Base-by-base conservation (phyloP, 805 yeast species). In the Cyberlindnera sargentensis region DNA sequence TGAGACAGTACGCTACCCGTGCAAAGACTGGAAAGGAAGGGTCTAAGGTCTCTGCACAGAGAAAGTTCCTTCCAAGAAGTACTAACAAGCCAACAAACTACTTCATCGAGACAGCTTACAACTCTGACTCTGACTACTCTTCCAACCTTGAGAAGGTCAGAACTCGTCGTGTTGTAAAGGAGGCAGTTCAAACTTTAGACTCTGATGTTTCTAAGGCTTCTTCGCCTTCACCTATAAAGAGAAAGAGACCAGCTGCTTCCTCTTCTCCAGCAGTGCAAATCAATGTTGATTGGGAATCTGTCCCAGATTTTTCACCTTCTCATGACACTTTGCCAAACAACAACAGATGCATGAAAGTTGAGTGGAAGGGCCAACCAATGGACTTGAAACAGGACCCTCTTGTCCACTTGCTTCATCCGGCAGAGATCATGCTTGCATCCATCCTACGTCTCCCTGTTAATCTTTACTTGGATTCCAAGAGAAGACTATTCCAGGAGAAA, bases 351-450 rank as follows among this genome's bases (percentile, higher is more conserved):
- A 71, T 90, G 53, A 83, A 83, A 59, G 85, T 95, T 31, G 98
- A 91, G 63, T 91, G 99, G 99, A 91, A 90, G 67, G 99, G 98
- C 8, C 95, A 89, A 55, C 95, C 97, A 32, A 89, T 91, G 96
- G 95, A 86, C 62, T 73, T 91, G 44, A 71, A 82, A 15, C 56
- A 64, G 30, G 98, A 93, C 64, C 95, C 96, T 23, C 73, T 86
- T 52, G 64, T 75, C 40, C 66, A 67, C 38, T 74, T 81, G 54
- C 72, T 93, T 51, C 97, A 91, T 64, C 97, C 97, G 1, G 96
- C 96, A 4, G 99, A 91, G 65, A 74, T 84, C 11, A 72, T 75
- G 35, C 71, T 91, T 48, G 97, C 98, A 4, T 83, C 95, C 15
- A 84, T 82, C n/a, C 72, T 91, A 57, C 75, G 99, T 61, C 72